Base-by-base conservation (phyloP, 768 basidiomycete species). In the Saitozyma sp. region DNA sequence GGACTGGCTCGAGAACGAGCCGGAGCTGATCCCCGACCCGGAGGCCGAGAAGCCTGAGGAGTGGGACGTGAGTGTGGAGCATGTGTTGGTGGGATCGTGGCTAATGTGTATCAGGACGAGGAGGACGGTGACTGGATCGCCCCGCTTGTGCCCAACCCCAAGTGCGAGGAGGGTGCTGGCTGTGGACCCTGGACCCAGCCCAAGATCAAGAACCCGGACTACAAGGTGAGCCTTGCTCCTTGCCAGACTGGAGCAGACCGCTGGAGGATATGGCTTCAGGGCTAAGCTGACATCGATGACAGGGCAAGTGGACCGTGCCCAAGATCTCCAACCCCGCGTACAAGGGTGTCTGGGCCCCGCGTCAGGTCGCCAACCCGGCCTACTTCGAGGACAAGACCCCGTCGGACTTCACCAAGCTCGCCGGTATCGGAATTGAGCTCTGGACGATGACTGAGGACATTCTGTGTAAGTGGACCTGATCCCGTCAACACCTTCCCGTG, bases 81-180 rank as follows among this genome's bases (percentile, higher is more conserved):
- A 29, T 5, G 29, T 29, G 29, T 29, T 29, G 29, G 19, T 40
- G 42, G 16, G n/a, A 19, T 16, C 13, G 6, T 14, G 50, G 41
- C 54, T 57, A 49, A 62, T 42, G 29, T 4, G 29, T 29, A 41
- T 14, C 39, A 75, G 73, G 95, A 97, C 71, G 96, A 97, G 77
- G 96, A 98, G 79, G 95, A 99, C 70, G 96, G 96, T 79, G 95
- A 98, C 77, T 99, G 93, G 93, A 86, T 98, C 67, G 85, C 94
- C 8, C 94, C 96, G 39, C 87, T 86, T 60, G 83, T 98, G 60
- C 81, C 85, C 62, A 99, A 99, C 85, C 91, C 95, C 66, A 89
- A 87, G 78, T 98, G 96, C 77, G 83, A 86, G 66, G 89, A 87
- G 59, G 94, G 87, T 64, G 86, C 92, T 72, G 96, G 96, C 38